Base-by-base conservation (phyloP, 441 rosid species). In the Raphanus hybrid region DNA sequence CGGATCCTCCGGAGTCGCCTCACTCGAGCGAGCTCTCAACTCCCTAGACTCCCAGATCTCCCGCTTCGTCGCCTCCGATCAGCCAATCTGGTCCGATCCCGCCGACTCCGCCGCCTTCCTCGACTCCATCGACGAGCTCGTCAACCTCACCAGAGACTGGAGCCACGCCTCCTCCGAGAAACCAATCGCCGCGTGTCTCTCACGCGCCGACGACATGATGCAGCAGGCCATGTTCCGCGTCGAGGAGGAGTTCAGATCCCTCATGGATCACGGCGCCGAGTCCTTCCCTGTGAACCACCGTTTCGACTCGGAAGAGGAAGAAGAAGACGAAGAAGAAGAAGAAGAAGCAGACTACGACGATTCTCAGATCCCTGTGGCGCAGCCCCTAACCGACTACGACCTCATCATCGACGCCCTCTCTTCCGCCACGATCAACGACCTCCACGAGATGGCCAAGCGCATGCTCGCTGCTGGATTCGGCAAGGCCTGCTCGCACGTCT, bases 371-470 rank as follows among this genome's bases (percentile, higher is more conserved):
- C 96, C 98, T 0, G 87, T 93, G 64, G 99, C 98, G 2, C 94
- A 89, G 35, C 98, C 96, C 3, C 67, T 95, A 16, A 82, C 87
- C 0, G 94, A 90, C 79, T 93, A 89, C 64, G 93, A 91, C 20
- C 80, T 95, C 63, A 80, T 91, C 48, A 95, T 95, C 83, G 98
- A 93, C 70, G 93, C 95, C 4, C 89, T 95, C 20, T 97, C 99
- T 0, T 84, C 90, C 52, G 98, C 88, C 9, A 89, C 95, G 0
- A 84, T 95, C 41, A 85, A 81, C 76, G 99, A 93, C 59, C 84
- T 95, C 8, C 91, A 93, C 79, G 98, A 91, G 89, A 91, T 95
- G 67, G 88, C 92, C 3, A 91, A 88, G 86, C 89, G 98, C 3
- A 93, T 95, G 99, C 90, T 91, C 34, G 89, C 81, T 0, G 94